Base-by-base conservation (phyloP, 257 asterid genomes). In the Prunella vulgaris region DNA sequence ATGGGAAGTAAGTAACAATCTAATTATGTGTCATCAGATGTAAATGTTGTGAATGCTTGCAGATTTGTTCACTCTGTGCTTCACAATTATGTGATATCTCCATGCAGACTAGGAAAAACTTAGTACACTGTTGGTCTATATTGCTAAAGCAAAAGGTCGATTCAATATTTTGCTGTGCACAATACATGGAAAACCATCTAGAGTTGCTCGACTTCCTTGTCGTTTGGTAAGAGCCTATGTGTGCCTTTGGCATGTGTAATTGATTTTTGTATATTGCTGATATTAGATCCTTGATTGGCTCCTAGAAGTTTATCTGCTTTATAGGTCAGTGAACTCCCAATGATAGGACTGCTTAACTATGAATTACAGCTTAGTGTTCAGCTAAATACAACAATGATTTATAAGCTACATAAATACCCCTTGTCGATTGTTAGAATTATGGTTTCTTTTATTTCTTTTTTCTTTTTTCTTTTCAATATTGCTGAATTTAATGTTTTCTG, bases 161-260 rank as follows among this genome's bases (percentile, higher is more conserved):
- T 63, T 82, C 89, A 27, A 58, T 77, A 74, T 77, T 54, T 73
- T 94, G 88, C 78, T 87, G 96, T 72, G 89, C 62, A 59, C 87
- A 83, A 67, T 94, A 91, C 89, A 78, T 94, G 95, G 97, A 94
- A 85, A 86, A 87, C 68, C 99, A 94, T 81, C 79, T 87, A 48
- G 96, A 94, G 83, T 82, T 94, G 86, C 88, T 94, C 46, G 99
- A 94, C 85, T 94, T 94, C 87, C 95, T 94, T 54, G 97, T 94
- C 20, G 97, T 86, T 73, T 77, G 97, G 99, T 94, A 81, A 82
- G 88, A 70, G 49, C 66, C 61, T 69, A 76, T 40, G 32, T 40
- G 49, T 61, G 70, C 48, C 8, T 58, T 38, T 21, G 51, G 63
- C 71, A 51, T 21, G 30, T 48, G 21, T 42, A 62, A 44, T 27